Evolutionary conservation across 805 yeast genomes (phyloP).

Genomic region (Kockiozyma suomiensis): DNA sequence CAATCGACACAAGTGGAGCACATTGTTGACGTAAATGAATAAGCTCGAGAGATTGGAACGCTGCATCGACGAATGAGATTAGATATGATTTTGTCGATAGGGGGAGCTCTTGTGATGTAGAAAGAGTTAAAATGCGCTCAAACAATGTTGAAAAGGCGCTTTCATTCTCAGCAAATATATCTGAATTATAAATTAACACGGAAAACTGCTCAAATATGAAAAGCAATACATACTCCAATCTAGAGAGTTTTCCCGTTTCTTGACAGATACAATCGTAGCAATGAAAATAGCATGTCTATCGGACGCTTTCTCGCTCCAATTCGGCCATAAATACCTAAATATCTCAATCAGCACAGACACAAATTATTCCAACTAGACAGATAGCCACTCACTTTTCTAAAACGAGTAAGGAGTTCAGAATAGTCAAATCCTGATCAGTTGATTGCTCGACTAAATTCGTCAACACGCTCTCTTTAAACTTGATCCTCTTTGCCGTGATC

Average conservation of each 20-base stretch:
- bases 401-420: conserved; percentile 27
- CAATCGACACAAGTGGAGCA: conserved; percentile 43
- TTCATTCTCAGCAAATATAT: conserved; percentile 33
- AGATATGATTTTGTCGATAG: conserved; percentile 25
- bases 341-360: too few relatives aligned
- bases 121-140: conserved; percentile 39
- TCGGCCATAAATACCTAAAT: conserved; percentile 45
- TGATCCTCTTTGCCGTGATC: conserved; percentile 9
- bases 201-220: too few relatives aligned
- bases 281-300: conserved; percentile 48
- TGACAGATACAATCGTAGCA: conserved; percentile 35
- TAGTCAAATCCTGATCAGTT: not conserved
- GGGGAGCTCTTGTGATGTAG: conserved; percentile 11
- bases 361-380: too few relatives aligned
- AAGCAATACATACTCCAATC: conserved; percentile 26
- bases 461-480: conserved; percentile 10
- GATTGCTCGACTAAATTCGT: conserved; percentile 8
- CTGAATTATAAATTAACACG: not conserved
- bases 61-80: conserved; percentile 37
- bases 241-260: conserved; percentile 19
- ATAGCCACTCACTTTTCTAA: conserved; percentile 35
- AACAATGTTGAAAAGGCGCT: conserved; percentile 41
- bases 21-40: conserved; percentile 36
- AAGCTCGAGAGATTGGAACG: conserved; percentile 37
- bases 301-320: conserved; percentile 47